Evolutionary conservation across 2,329 filamentous ascomycete species (phyloP).

Genomic region (Xylaria sp.): DNA sequence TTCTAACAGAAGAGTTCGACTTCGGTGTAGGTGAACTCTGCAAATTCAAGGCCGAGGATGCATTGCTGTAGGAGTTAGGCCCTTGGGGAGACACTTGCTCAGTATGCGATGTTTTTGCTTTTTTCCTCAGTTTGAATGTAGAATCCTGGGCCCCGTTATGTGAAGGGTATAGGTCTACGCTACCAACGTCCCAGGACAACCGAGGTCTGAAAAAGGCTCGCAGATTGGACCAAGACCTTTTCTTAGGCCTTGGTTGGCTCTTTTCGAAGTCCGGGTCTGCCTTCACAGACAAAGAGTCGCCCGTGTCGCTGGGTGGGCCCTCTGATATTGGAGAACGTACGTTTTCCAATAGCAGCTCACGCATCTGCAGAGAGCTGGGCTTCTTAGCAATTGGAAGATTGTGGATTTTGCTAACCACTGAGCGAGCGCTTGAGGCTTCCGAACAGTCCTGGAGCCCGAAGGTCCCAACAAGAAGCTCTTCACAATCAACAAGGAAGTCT

Average conservation of each 20-base stretch:
- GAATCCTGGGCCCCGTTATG: constrained; percentile 12
- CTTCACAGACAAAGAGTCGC: background rate
- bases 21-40: constrained; percentile 1
- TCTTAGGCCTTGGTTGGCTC: constrained; percentile 15
- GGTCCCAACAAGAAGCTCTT: constrained; percentile 22
- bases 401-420: constrained; percentile 11
- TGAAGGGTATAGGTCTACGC: constrained; percentile 4
- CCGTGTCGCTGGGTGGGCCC: background rate
- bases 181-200: background rate
- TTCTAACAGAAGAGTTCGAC: background rate
- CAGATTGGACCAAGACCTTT: constrained; percentile 26
- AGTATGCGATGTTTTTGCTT: constrained; percentile 8
- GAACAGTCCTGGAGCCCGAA: constrained; percentile 20
- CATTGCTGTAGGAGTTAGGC: background rate
- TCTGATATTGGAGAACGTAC: background rate
- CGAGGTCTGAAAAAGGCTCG: constrained; percentile 19
- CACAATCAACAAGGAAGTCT: constrained; percentile 20
- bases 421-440: constrained; percentile 1
- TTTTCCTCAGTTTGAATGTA: constrained; percentile 14
- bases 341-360: constrained; percentile 7
- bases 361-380: constrained; percentile 24
- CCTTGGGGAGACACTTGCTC: background rate
- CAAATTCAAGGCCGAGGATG: background rate
- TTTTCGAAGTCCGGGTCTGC: background rate
- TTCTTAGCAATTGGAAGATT: constrained; percentile 27